Percentiles rank a stretch among this genome's conserved stretches.
Conservation (phyloP, 1,284 basidiomycete species). For the Trametes sp. region DNA sequence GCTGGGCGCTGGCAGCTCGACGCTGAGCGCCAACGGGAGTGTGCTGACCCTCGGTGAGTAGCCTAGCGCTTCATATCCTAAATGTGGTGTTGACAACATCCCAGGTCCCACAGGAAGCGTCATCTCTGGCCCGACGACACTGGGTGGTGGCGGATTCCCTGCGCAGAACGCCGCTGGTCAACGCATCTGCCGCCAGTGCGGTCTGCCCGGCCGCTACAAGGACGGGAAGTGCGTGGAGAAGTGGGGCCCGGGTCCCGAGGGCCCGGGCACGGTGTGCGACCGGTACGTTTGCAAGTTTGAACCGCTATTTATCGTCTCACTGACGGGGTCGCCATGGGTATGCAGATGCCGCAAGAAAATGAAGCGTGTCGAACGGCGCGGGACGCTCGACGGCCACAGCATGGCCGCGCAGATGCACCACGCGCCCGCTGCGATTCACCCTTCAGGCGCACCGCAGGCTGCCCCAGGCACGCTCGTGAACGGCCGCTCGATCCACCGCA, state of each 20-base stretch:
- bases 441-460: constrained; percentile 37
- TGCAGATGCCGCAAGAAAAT: constrained; percentile 81
- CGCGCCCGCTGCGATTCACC: constrained; percentile 38
- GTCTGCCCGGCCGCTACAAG: constrained; percentile 74
- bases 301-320: constrained; percentile 12
- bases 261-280: constrained; percentile 85
- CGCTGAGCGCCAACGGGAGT: constrained; percentile 35
- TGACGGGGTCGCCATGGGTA: constrained; percentile 1
- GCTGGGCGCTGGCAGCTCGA: constrained; percentile 24
- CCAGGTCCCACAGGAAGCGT: constrained; percentile 38
- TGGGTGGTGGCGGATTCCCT: constrained; percentile 51
- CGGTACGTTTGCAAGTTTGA: constrained; percentile 50
- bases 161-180: constrained; percentile 70
- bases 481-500: constrained; percentile 38
- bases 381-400: constrained; percentile 62
- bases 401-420: constrained; percentile 31
- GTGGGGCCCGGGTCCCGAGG: constrained; percentile 85
- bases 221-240: constrained; percentile 87
- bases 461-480: constrained; percentile 33
- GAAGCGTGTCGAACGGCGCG: constrained; percentile 81
- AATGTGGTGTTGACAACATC: neutral
- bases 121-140: constrained; percentile 39
- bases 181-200: constrained; percentile 78
- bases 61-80: neutral
- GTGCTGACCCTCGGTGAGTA: constrained; percentile 38